These are phyloP conservation scores for Rhizophora apiculata DNA, from an alignment of 345 rosid species.

Conservation along the genomic window DNA sequence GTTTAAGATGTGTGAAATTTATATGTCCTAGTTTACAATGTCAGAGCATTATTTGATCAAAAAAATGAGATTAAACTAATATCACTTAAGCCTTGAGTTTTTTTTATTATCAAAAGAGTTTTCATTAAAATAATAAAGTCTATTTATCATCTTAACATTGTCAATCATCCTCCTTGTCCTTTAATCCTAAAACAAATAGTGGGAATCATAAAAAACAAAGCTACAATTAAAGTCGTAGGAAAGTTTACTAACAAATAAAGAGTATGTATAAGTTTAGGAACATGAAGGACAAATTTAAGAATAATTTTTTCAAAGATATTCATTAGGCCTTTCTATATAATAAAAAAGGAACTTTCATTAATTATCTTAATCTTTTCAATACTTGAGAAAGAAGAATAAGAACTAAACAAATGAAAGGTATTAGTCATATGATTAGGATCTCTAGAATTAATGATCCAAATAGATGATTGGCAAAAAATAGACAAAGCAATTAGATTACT, in stretches of 20 bases:
- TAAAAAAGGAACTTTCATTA: no score
- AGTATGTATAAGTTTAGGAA: slow-evolving; percentile 1
- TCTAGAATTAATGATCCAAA: not conserved
- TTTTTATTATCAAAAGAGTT: no score
- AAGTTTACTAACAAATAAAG: not conserved
- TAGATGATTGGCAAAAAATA: not conserved
- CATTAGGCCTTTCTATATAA: not conserved
- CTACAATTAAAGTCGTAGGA: not conserved
- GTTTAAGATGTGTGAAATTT: no score
- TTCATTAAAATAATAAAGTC: not conserved
- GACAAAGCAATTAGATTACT: not conserved
- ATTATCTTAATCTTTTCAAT: no score
- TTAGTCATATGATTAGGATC: not conserved
- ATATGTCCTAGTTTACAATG: not conserved
- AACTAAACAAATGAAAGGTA: not conserved
- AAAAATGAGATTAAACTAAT: not conserved
- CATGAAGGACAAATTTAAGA: not conserved
- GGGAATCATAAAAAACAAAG: not conserved
- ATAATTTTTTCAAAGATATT: not conserved
- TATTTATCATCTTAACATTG: not conserved
- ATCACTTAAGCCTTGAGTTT: not conserved
- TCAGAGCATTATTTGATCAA: not conserved
- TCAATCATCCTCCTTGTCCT: not conserved
- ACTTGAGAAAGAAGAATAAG: no score
- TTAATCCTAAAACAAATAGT: not conserved